A percentile compares a stretch with the other conserved stretches of the same genome.
Evolutionary conservation across 495 filamentous ascomycete genomes (phyloP).

Genomic region (Schizothecium vesticola): DNA sequence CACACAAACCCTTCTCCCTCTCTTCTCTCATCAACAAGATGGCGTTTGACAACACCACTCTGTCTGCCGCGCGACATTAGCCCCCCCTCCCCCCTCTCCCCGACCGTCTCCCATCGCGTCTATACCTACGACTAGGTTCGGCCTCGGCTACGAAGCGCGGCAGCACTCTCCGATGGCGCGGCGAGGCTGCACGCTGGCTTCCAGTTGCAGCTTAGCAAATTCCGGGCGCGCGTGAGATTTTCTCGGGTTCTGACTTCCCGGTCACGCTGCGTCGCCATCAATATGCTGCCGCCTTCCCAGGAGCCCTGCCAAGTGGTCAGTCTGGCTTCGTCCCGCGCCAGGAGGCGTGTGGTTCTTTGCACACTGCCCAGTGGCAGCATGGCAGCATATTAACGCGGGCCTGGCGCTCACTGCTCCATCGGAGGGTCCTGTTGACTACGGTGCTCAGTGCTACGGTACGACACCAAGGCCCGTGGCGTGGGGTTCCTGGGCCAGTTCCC

Average conservation of each 20-base stretch:
- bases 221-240: conserved; percentile 9
- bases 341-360: conserved; percentile 3
- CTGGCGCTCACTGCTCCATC: conserved; percentile 4
- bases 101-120: conserved; percentile 2
- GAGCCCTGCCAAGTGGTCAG: conserved; percentile 10
- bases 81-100: neutral
- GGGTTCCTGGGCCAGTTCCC: neutral
- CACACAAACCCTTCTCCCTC: neutral
- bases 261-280: conserved; percentile 12
- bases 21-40: conserved; percentile 7
- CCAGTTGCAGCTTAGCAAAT: conserved; percentile 1
- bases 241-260: conserved; percentile 10
- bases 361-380: conserved; percentile 14
- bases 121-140: neutral
- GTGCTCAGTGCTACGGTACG: neutral
- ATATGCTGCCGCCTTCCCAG: conserved; percentile 9
- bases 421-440: neutral
- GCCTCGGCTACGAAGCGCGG: neutral
- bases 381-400: conserved; percentile 4
- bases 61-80: conserved; percentile 5
- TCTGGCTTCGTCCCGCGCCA: conserved; percentile 7
- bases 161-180: neutral
- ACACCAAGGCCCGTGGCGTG: neutral
- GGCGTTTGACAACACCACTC: conserved; percentile 8
- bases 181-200: neutral